phyloP scores from a whole-genome alignment of 83 land plant species.

The Diphasiastrum complanatum region DNA sequence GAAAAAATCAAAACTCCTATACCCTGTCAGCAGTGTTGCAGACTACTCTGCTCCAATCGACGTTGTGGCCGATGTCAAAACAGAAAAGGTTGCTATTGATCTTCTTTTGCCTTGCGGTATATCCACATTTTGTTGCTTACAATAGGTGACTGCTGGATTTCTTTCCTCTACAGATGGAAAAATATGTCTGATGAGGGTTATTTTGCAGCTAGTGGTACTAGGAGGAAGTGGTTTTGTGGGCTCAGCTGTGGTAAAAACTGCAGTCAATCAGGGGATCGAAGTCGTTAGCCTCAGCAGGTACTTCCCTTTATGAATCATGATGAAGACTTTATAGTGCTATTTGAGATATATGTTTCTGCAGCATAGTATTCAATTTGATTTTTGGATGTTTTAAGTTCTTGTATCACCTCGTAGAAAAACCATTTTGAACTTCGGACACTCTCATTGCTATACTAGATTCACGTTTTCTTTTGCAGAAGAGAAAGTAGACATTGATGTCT shows the following conservation, averaged over 20 bases:
- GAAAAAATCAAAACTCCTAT: too few relatives aligned
- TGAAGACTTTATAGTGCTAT: too few relatives aligned
- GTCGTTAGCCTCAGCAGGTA: constrained; percentile 91
- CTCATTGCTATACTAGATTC: too few relatives aligned
- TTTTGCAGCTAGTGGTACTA: constrained; percentile 69
- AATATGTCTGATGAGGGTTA: background rate
- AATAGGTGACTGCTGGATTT: background rate
- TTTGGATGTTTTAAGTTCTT: too few relatives aligned
- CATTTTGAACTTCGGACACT: too few relatives aligned
- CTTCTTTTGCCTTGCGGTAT: background rate
- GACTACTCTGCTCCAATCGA: constrained; percentile 52
- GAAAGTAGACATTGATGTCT: too few relatives aligned
- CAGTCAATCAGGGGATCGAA: constrained; percentile 76
- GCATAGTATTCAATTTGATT: too few relatives aligned
- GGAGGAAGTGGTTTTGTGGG: constrained; percentile 99
- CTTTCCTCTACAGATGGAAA: background rate
- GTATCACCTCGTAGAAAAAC: too few relatives aligned
- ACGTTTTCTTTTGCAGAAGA: too few relatives aligned
- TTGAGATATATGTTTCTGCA: too few relatives aligned
- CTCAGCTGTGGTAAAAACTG: constrained; percentile 89
- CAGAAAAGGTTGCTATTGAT: constrained; percentile 51
- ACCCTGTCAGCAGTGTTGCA: too few relatives aligned
- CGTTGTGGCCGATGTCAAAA: constrained; percentile 67
- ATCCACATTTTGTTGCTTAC: background rate
- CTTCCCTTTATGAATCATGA: too few relatives aligned